Percentiles rank a stretch among this genome's conserved stretches.
Evolutionary conservation across 805 yeast species (phyloP).

Genomic region (Ogataea parapolymorpha): DNA sequence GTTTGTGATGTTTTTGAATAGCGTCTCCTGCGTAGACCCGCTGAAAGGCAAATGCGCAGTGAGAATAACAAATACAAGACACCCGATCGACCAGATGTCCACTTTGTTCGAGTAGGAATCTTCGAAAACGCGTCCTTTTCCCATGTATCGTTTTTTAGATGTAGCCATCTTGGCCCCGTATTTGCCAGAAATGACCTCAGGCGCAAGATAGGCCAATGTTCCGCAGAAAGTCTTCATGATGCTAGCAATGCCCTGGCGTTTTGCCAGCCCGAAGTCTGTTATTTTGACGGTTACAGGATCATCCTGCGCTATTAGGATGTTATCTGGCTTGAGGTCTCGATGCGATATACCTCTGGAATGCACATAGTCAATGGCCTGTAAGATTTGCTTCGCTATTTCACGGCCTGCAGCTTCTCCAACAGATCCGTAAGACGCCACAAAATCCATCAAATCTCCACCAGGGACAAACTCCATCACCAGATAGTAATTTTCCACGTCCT

Average conservation of each 20-base stretch:
- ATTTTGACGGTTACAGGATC: slow-evolving; percentile 91
- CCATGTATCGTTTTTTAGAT: slow-evolving; percentile 28
- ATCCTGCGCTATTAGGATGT: slow-evolving; percentile 83
- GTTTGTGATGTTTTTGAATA: slow-evolving; percentile 68
- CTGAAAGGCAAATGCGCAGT: slow-evolving; percentile 95
- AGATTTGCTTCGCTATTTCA: slow-evolving; percentile 79
- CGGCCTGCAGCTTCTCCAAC: slow-evolving; percentile 89
- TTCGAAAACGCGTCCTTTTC: slow-evolving; percentile 32
- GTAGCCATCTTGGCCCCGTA: slow-evolving; percentile 35
- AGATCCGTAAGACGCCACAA: slow-evolving; percentile 87
- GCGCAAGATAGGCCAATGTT: slow-evolving; percentile 94
- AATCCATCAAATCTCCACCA: slow-evolving; percentile 98
- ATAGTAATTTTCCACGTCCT: slow-evolving; percentile 76
- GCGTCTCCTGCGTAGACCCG: slow-evolving; percentile 84
- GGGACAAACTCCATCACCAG: slow-evolving; percentile 94
- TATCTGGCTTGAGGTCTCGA: slow-evolving; percentile 95
- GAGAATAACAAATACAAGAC: slow-evolving; percentile 84
- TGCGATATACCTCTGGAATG: slow-evolving; percentile 92
- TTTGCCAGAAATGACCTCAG: slow-evolving; percentile 73
- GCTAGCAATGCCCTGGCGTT: slow-evolving; percentile 77
- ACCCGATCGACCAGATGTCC: slow-evolving; percentile 98
- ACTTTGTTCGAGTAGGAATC: slow-evolving; percentile 75
- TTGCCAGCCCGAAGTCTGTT: slow-evolving; percentile 95
- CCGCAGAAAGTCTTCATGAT: slow-evolving; percentile 97
- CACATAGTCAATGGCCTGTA: slow-evolving; percentile 81